phyloP scores from a whole-genome alignment of 306 rosid species.

The Crotalaria pallida region DNA sequence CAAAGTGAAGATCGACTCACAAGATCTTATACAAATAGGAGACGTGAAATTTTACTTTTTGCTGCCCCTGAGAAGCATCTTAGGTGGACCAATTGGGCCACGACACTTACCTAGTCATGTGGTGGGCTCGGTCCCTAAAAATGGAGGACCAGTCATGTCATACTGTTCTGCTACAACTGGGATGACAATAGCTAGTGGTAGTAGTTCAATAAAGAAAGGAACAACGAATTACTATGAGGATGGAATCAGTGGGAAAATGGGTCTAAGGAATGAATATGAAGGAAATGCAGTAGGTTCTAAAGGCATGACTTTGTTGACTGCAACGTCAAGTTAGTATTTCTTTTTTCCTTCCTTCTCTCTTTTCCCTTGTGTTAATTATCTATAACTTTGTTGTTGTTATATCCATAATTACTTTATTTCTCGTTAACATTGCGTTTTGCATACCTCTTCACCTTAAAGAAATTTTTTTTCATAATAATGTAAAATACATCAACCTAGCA shows the following conservation, averaged over 20 bases:
- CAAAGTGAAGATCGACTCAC: slow-evolving; percentile 91
- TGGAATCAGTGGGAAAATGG: slow-evolving; percentile 56
- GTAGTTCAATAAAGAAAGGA: slow-evolving; percentile 54
- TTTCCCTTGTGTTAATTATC: neutral
- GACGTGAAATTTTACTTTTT: slow-evolving; percentile 89
- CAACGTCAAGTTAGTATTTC: slow-evolving; percentile 52
- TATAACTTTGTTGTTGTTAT: neutral
- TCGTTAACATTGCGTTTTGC: too few relatives aligned
- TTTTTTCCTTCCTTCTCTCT: neutral
- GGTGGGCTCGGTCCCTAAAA: neutral
- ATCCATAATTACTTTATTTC: too few relatives aligned
- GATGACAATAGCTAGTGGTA: slow-evolving; percentile 13
- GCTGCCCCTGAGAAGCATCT: slow-evolving; percentile 71
- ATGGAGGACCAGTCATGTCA: neutral
- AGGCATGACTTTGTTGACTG: slow-evolving; percentile 51
- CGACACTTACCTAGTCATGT: slow-evolving; percentile 47
- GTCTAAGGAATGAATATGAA: slow-evolving; percentile 62
- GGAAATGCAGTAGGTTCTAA: slow-evolving; percentile 57
- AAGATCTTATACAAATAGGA: slow-evolving; percentile 93
- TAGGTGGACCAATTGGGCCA: slow-evolving; percentile 41
- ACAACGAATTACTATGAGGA: slow-evolving; percentile 70
- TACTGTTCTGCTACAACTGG: slow-evolving; percentile 38
- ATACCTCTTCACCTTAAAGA: too few relatives aligned
- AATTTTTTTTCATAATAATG: too few relatives aligned
- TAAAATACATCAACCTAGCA: too few relatives aligned